Evolutionary conservation across 441 rosid genomes (phyloP).

Genomic region (Eugenia klotzschiana): DNA sequence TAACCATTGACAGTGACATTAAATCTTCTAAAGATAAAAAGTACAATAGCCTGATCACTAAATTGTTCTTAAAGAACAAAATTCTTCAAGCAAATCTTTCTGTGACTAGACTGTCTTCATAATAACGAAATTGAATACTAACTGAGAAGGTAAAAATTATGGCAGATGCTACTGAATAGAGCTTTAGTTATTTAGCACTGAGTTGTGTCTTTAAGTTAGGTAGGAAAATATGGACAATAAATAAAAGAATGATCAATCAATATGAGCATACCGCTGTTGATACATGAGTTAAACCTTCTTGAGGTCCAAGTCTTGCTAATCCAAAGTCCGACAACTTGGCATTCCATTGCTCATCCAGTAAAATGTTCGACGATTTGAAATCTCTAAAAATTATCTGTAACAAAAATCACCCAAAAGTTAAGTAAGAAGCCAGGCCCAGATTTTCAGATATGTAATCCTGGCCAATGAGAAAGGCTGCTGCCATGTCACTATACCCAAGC

Average conservation of each 20-base stretch:
- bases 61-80: not conserved
- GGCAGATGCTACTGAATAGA: not conserved
- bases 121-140: not conserved
- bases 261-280: conserved; percentile 57
- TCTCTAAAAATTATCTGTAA: conserved; percentile 75
- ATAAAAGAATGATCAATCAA: not conserved
- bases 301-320: conserved; percentile 80
- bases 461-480: not conserved
- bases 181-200: not conserved
- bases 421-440: not conserved
- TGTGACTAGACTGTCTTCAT: not conserved
- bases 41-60: not conserved
- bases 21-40: not conserved
- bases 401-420: not conserved
- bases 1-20: not conserved
- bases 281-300: conserved; percentile 82
- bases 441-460: not conserved
- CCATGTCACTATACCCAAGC: not conserved
- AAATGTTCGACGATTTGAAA: conserved; percentile 86
- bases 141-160: not conserved
- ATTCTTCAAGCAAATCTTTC: not conserved
- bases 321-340: conserved; percentile 95
- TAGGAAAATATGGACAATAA: not conserved
- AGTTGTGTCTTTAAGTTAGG: not conserved
- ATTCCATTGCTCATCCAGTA: conserved; percentile 75